Base-by-base conservation (phyloP, 2,329 filamentous ascomycete species). In the Aspergillus sojae region DNA sequence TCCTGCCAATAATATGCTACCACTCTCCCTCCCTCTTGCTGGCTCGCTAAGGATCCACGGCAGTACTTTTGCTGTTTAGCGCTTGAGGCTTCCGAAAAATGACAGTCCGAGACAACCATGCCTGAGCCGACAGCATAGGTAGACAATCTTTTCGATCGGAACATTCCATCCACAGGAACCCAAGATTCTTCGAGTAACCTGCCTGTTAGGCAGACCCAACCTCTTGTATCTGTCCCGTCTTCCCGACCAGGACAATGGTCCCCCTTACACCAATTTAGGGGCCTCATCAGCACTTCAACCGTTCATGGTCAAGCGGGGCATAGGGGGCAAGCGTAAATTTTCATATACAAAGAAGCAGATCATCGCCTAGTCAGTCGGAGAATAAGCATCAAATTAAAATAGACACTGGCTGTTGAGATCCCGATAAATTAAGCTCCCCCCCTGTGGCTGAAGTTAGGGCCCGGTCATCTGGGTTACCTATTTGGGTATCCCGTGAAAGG, bases 401-500 rank as follows among this genome's bases (percentile, higher is more conserved):
- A 52, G 48, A 21, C 46, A 54, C 32, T 39, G 32, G 21, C 48
- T 52, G 32, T 41, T 39, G 52, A 55, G 34, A 46, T 39, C 26
- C 39, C 16, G 30, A 41, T 16, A 28, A 45, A 58, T 58, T 58
- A 62, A 59, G 39, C 61, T 58, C 52, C 41, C 36, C 55, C 21
- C 39, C 21, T 36, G 28, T 34, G 19, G 19, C 30, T 28, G 41
- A 12, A 34, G 43, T 26, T 26, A 36, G 58, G 48, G 39, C 36
- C 45, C 12, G 5, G 28, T 48, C 45, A 19, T 21, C 45, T 61
- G 59, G 58, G 43, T 68, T 68, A 46, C 67, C 66, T 50, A 19
- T 61, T 65, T 57, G 41, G 64, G 66, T 56, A 67, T 61, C 36
- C 65, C 62, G 59, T 60, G 48, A 61, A 34, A 55, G 50, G 58